A percentile compares a stretch with the other conserved stretches of the same genome.
Conservation (phyloP, 1,284 basidiomycete genomes). For the Takashimella koratensis region DNA sequence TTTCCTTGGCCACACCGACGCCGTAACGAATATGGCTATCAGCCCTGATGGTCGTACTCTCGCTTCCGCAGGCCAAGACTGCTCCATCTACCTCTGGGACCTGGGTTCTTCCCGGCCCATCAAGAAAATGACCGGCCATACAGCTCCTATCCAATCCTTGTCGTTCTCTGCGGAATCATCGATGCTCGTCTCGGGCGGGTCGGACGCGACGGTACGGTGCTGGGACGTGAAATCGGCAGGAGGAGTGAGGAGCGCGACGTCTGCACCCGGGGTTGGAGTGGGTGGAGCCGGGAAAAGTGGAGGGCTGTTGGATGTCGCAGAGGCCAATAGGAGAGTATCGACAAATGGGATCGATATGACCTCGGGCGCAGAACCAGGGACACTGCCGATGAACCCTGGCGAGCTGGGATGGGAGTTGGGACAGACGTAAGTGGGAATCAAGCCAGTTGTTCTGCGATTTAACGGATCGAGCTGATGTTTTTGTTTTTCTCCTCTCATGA, state of each 20-base stretch:
- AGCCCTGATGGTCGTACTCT: constrained; percentile 92
- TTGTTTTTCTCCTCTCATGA: background rate
- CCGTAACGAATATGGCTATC: constrained; percentile 81
- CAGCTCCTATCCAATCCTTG: constrained; percentile 79
- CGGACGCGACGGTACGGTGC: constrained; percentile 91
- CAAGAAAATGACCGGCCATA: constrained; percentile 97
- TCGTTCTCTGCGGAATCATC: constrained; percentile 89
- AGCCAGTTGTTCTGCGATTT: too few species aligned
- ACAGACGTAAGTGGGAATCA: constrained; percentile 43
- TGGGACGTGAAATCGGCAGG: constrained; percentile 91
- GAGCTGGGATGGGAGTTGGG: constrained; percentile 31
- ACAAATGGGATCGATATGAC: background rate
- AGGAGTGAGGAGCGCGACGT: constrained; percentile 49
- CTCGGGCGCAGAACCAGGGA: constrained; percentile 10
- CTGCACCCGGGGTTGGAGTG: background rate
- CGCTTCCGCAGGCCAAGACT: constrained; percentile 88
- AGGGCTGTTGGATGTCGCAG: background rate
- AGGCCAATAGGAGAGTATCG: background rate
- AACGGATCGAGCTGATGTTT: too few species aligned
- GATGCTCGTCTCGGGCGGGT: constrained; percentile 79
- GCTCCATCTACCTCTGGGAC: constrained; percentile 94
- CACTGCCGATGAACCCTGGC: constrained; percentile 35
- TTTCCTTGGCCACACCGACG: constrained; percentile 91
- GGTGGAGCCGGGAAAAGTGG: background rate
- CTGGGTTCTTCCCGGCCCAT: constrained; percentile 85